phyloP scores from a whole-genome alignment of 495 filamentous ascomycete genomes.

The Penicillium waksmanii region DNA sequence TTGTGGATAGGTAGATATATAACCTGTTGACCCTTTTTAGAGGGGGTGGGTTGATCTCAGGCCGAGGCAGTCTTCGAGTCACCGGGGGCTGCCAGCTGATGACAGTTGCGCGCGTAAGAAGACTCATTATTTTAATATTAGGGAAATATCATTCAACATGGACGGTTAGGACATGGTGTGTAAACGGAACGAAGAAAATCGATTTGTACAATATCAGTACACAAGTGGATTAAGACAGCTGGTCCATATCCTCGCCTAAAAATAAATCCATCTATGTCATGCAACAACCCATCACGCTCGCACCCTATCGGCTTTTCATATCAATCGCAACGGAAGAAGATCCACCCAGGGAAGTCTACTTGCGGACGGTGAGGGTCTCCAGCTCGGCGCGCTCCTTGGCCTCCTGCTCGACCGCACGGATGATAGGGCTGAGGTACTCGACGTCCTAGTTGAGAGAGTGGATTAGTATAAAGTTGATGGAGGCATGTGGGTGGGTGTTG shows the following conservation, averaged over 20 bases:
- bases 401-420: conserved; percentile 83
- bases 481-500: conserved; percentile 12
- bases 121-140: neutral
- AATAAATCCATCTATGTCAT: conserved; percentile 36
- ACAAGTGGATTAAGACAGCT: conserved; percentile 33
- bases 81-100: too few relatives aligned
- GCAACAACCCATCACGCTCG: conserved; percentile 25
- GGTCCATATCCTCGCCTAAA: conserved; percentile 28
- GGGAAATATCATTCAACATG: neutral
- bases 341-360: conserved; percentile 30
- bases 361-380: conserved; percentile 75
- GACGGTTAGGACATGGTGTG: neutral
- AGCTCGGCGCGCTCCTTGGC: conserved; percentile 77
- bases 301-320: conserved; percentile 26
- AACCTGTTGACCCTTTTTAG: too few relatives aligned
- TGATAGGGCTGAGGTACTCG: conserved; percentile 78
- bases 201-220: conserved; percentile 59
- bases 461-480: conserved; percentile 22
- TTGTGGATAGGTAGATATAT: too few relatives aligned
- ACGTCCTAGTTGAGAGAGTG: conserved; percentile 60
- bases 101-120: neutral
- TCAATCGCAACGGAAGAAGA: conserved; percentile 23
- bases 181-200: conserved; percentile 38
- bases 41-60: too few relatives aligned
- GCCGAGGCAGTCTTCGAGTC: too few relatives aligned